Percentiles rank a stretch among this genome's conserved stretches.
These are phyloP conservation scores for Patellifolia procumbens DNA, from an alignment of 179 eudicot genomes.

Conservation along the genomic window DNA sequence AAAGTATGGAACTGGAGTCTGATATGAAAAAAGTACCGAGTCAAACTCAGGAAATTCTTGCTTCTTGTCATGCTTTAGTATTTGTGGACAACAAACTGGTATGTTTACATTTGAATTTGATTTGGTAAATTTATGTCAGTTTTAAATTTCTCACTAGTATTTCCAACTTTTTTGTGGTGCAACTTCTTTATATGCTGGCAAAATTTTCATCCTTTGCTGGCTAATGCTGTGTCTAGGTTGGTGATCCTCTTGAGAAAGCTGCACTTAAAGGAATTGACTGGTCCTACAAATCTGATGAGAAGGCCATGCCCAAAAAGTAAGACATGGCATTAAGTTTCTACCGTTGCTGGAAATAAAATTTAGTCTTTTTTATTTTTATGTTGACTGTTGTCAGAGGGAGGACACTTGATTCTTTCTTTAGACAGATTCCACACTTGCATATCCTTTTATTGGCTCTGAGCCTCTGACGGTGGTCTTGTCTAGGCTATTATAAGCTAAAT, in stretches of 20 bases:
- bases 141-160: not conserved
- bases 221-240: conserved; percentile 52
- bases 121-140: not conserved
- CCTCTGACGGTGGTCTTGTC: not conserved
- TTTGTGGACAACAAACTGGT: conserved; percentile 99
- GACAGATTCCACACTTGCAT: not conserved
- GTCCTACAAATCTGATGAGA: conserved; percentile 95
- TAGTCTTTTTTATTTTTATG: not conserved
- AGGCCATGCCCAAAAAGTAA: conserved; percentile 92
- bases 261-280: conserved; percentile 94
- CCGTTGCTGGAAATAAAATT: not conserved
- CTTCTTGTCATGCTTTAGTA: conserved; percentile 97
- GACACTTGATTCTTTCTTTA: not conserved
- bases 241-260: conserved; percentile 99
- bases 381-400: not conserved
- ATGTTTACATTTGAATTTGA: conserved; percentile 27
- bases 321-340: conserved; percentile 16
- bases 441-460: not conserved
- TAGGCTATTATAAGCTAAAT: not conserved
- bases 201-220: not conserved
- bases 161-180: not conserved
- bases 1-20: conserved; percentile 60
- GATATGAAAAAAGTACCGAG: conserved; percentile 69
- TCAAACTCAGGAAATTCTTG: conserved; percentile 86
- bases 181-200: not conserved